phyloP scores from a whole-genome alignment of 176 grass and related monocot genomes.

The Pharus latifolius region DNA sequence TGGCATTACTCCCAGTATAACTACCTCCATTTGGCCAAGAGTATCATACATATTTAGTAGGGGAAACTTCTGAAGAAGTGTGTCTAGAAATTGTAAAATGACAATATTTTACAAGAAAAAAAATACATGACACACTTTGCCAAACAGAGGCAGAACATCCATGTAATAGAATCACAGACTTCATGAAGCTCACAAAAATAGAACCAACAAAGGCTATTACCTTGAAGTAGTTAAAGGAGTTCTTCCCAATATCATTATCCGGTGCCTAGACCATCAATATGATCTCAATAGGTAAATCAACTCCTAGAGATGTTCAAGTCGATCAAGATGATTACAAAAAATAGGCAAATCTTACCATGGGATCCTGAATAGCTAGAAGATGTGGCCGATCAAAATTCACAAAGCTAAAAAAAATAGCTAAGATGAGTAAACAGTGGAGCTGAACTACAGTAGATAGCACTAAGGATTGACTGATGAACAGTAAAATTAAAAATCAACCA shows the following conservation, averaged over 20 bases:
- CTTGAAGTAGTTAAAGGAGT: slow-evolving; percentile 95
- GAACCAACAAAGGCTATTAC: slow-evolving; percentile 18
- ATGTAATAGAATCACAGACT: background rate
- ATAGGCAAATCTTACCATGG: slow-evolving; percentile 61
- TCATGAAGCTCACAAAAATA: background rate
- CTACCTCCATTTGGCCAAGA: no score
- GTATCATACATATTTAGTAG: no score
- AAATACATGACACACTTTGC: no score
- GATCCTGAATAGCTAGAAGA: slow-evolving; percentile 87
- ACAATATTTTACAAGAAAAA: no score
- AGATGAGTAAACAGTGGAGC: background rate
- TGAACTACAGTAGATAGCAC: slow-evolving; percentile 1
- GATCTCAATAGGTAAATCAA: slow-evolving; percentile 21
- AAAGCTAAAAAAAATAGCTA: slow-evolving; percentile 54
- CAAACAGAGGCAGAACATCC: no score
- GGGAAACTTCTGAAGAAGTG: no score
- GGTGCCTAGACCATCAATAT: slow-evolving; percentile 36
- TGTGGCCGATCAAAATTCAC: slow-evolving; percentile 62
- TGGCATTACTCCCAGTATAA: background rate
- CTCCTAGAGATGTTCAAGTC: background rate
- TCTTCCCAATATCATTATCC: slow-evolving; percentile 96
- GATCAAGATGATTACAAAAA: slow-evolving; percentile 15
- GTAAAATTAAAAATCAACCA: background rate
- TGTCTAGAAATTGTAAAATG: no score
- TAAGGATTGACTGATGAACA: background rate